Percentiles rank a stretch among this genome's conserved stretches.
Evolutionary conservation across 192 early-diverging fungal species (phyloP).

Genomic region (Chytriomyces sp.): DNA sequence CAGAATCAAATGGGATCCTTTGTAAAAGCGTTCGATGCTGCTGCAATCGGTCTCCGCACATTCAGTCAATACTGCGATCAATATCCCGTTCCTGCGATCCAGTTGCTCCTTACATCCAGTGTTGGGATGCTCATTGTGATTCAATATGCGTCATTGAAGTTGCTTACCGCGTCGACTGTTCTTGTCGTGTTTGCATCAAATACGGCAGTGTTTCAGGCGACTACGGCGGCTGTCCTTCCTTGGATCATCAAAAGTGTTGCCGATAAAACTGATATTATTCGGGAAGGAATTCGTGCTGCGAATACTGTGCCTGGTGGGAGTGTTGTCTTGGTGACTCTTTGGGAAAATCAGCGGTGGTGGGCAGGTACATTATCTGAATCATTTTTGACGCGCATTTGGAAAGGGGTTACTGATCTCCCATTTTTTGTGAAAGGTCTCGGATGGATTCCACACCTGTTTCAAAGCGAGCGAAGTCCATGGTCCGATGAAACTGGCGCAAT

Average conservation of each 20-base stretch:
- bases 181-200: constrained; percentile 63
- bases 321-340: constrained; percentile 49
- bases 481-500: constrained; percentile 66
- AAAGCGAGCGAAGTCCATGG: constrained; percentile 69
- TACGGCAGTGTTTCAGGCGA: constrained; percentile 60
- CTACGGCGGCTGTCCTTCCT: constrained; percentile 47
- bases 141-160: constrained; percentile 43
- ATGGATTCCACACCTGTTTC: constrained; percentile 70
- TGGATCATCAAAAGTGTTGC: constrained; percentile 44
- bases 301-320: constrained; percentile 11
- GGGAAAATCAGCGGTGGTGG: constrained; percentile 85
- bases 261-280: constrained; percentile 45
- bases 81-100: constrained; percentile 40
- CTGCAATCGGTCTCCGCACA: background rate
- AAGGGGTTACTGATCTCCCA: background rate
- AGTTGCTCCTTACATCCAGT: constrained; percentile 42
- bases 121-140: constrained; percentile 41
- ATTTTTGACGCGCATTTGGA: background rate
- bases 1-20: constrained; percentile 78
- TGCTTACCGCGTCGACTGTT: constrained; percentile 56
- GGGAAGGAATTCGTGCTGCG: constrained; percentile 40
- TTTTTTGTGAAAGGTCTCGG: constrained; percentile 65
- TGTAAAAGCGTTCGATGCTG: constrained; percentile 35
- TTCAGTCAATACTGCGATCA: constrained; percentile 41
- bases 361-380: constrained; percentile 40